A percentile compares a stretch with the other conserved stretches of the same genome.
phyloP scores from a whole-genome alignment of 331 rosid species.

The Rosa hybrid region DNA sequence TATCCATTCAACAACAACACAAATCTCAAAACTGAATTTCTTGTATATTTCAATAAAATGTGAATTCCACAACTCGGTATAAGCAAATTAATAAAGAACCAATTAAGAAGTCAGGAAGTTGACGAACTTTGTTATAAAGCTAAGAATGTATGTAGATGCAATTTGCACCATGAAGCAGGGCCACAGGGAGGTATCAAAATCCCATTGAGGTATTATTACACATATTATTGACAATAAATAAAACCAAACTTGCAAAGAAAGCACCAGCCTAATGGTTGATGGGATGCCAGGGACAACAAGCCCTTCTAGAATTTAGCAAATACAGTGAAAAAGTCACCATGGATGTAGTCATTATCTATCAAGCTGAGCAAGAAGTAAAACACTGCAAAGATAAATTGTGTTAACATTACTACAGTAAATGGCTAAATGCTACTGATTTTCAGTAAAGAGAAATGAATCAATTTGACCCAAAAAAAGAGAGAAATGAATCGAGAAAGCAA shows the following conservation, averaged over 20 bases:
- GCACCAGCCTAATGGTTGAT: constrained; percentile 1
- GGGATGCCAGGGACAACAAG: constrained; percentile 4
- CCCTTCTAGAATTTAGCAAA: constrained; percentile 58
- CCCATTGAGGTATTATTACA: constrained; percentile 23
- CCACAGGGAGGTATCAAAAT: constrained; percentile 19
- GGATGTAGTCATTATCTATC: constrained; percentile 83
- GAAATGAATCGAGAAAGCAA: not conserved
- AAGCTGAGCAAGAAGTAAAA: constrained; percentile 92
- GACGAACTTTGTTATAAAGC: not conserved
- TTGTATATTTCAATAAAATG: not conserved
- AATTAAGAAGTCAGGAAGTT: not conserved
- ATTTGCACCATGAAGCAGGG: constrained; percentile 8
- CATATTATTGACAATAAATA: constrained; percentile 9
- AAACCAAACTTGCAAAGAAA: not conserved
- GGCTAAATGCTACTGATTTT: not conserved
- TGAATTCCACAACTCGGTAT: constrained; percentile 3
- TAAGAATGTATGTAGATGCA: constrained; percentile 2
- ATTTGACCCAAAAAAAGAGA: not conserved
- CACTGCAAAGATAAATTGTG: constrained; percentile 33
- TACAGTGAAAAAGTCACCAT: constrained; percentile 65
- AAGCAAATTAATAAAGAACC: not conserved
- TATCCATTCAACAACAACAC: too few species aligned
- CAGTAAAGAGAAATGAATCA: not conserved
- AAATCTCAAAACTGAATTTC: too few species aligned
- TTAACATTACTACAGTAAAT: not conserved